Evolutionary conservation across 768 basidiomycete species (phyloP).

Genomic region (Obba rivulosa): DNA sequence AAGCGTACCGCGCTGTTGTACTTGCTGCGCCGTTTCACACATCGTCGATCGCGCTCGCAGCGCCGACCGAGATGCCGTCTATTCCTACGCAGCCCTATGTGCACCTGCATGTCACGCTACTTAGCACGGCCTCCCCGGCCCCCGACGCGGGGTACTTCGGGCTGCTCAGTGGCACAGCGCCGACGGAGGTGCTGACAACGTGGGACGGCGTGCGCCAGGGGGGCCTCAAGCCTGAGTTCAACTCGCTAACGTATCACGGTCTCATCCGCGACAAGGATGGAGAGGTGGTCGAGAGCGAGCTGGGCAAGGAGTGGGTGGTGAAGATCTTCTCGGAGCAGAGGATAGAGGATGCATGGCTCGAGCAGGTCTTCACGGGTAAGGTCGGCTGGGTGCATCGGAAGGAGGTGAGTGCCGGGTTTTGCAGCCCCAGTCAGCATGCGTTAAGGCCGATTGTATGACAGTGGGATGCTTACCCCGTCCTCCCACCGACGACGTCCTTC

Average conservation of each 20-base stretch:
- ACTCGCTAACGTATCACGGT: constrained; percentile 80
- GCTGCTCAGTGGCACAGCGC: constrained; percentile 41
- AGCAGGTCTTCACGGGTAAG: constrained; percentile 53
- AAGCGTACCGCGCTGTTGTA: constrained; percentile 69
- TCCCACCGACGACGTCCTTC: constrained; percentile 61
- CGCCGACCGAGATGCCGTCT: constrained; percentile 38
- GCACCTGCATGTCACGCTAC: constrained; percentile 81
- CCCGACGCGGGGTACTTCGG: constrained; percentile 69
- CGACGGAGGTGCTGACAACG: constrained; percentile 70
- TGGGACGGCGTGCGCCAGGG: constrained; percentile 52
- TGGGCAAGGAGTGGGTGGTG: constrained; percentile 55
- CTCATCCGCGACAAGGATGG: constrained; percentile 31
- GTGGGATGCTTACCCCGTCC: constrained; percentile 80
- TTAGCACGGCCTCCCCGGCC: constrained; percentile 67
- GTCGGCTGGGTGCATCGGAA: constrained; percentile 83
- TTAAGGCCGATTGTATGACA: constrained; percentile 22
- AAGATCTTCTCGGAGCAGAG: constrained; percentile 79
- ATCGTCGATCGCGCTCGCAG: constrained; percentile 50
- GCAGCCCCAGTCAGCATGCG: constrained; percentile 5
- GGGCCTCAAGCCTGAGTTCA: constrained; percentile 62
- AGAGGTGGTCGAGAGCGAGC: constrained; percentile 34
- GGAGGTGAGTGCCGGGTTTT: constrained; percentile 39
- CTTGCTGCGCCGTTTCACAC: constrained; percentile 84
- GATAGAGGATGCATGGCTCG: constrained; percentile 67
- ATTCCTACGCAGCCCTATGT: constrained; percentile 75